A percentile compares a stretch with the other conserved stretches of the same genome.
phyloP scores from a whole-genome alignment of 257 asterid genomes.

The Solanum pinnatisectum region DNA sequence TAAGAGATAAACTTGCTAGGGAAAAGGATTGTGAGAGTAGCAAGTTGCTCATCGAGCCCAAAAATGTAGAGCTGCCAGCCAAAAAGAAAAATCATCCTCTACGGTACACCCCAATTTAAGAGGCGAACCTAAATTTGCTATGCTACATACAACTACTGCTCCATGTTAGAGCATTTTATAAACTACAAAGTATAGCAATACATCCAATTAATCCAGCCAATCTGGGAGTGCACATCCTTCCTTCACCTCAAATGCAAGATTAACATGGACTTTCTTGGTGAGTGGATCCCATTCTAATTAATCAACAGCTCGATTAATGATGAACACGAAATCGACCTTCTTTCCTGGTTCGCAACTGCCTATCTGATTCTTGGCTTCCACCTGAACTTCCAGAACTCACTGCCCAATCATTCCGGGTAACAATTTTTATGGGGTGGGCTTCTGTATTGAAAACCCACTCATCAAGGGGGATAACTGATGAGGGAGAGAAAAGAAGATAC shows the following conservation, averaged over 20 bases:
- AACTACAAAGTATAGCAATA: not conserved
- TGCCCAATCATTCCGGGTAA: slow-evolving; percentile 33
- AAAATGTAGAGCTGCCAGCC: not conserved
- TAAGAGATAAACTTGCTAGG: not conserved
- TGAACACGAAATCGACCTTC: slow-evolving; percentile 69
- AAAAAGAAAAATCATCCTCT: not conserved
- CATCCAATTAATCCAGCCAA: not conserved
- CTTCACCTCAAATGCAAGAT: not conserved
- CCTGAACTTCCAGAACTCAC: slow-evolving; percentile 17
- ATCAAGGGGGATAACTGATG: slow-evolving; percentile 82
- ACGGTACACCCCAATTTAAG: not conserved
- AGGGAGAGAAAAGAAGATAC: slow-evolving; percentile 95
- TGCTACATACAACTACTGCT: not conserved
- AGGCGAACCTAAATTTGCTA: not conserved
- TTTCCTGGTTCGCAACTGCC: slow-evolving; percentile 63
- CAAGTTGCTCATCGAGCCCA: not conserved
- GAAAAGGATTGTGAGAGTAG: not conserved
- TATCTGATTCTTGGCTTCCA: slow-evolving; percentile 22
- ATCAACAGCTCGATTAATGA: not conserved
- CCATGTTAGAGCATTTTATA: slow-evolving; percentile 2
- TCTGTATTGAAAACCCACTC: slow-evolving; percentile 99
- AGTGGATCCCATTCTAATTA: not conserved
- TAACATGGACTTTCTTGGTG: not conserved
- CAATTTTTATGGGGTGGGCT: slow-evolving; percentile 91
- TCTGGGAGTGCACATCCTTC: not conserved